A percentile compares a stretch with the other conserved stretches of the same genome.
These are phyloP conservation scores for Neurospora sp. DNA, from an alignment of 2,329 filamentous ascomycete species.

Conservation along the genomic window DNA sequence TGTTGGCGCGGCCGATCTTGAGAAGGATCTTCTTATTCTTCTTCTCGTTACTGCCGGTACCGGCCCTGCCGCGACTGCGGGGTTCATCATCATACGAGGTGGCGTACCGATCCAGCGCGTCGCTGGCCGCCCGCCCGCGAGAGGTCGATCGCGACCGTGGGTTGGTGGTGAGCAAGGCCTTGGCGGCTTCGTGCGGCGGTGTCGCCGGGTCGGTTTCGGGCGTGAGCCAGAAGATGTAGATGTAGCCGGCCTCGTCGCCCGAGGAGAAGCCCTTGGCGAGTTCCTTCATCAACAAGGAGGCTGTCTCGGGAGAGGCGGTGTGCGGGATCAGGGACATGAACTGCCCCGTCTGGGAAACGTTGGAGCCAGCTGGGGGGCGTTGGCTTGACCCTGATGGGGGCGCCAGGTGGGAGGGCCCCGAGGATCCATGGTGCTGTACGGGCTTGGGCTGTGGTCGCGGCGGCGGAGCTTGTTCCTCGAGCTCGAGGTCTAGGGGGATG, in stretches of 20 bases:
- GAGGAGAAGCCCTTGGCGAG: slow-evolving; percentile 65
- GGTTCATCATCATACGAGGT: slow-evolving; percentile 1
- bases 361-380: slow-evolving; percentile 19
- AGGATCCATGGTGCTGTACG: slow-evolving; percentile 25
- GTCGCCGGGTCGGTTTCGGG: slow-evolving; percentile 47
- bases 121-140: slow-evolving; percentile 39
- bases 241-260: slow-evolving; percentile 76
- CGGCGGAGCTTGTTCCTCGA: slow-evolving; percentile 32
- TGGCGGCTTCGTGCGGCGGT: slow-evolving; percentile 48
- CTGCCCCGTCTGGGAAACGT: slow-evolving; percentile 28
- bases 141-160: slow-evolving; percentile 21
- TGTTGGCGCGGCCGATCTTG: slow-evolving; percentile 60
- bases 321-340: slow-evolving; percentile 62
- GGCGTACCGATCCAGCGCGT: slow-evolving; percentile 44
- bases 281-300: slow-evolving; percentile 65
- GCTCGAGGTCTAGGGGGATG: slow-evolving; percentile 23
- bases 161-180: slow-evolving; percentile 46
- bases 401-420: slow-evolving; percentile 7
- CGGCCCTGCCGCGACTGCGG: slow-evolving; percentile 4
- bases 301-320: slow-evolving; percentile 54
- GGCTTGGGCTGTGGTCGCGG: slow-evolving; percentile 38
- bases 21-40: slow-evolving; percentile 53
- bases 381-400: slow-evolving; percentile 11
- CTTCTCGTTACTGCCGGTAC: slow-evolving; percentile 13
- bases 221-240: slow-evolving; percentile 98